phyloP scores from a whole-genome alignment of 345 rosid species.

The Brassica juncea region DNA sequence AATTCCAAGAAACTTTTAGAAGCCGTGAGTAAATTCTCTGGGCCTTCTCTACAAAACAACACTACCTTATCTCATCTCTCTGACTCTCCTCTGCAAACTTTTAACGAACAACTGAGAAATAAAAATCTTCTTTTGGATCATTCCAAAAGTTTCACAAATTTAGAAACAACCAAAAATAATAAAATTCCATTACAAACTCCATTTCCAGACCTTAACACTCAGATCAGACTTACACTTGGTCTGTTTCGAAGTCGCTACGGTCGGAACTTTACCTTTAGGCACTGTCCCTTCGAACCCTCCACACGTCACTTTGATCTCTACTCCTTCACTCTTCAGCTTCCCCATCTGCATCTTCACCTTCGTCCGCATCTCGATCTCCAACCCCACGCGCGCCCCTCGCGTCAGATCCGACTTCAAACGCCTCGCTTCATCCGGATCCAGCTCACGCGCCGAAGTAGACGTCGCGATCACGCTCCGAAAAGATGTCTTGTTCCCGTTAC shows the following conservation, averaged over 20 bases:
- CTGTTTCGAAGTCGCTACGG: slow-evolving; percentile 50
- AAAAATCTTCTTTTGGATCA: slow-evolving; percentile 35
- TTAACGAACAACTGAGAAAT: slow-evolving; percentile 33
- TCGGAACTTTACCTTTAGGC: slow-evolving; percentile 73
- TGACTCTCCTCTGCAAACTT: slow-evolving; percentile 28
- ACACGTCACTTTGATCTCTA: slow-evolving; percentile 75
- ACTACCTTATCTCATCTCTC: slow-evolving; percentile 28
- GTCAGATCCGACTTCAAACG: slow-evolving; percentile 73
- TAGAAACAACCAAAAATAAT: neutral
- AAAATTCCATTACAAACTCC: slow-evolving; percentile 40
- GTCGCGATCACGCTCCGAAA: slow-evolving; percentile 56
- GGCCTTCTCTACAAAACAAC: slow-evolving; percentile 25
- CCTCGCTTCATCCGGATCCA: slow-evolving; percentile 67
- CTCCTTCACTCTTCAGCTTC: slow-evolving; percentile 65
- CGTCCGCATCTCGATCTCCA: slow-evolving; percentile 65
- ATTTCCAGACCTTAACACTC: slow-evolving; percentile 88
- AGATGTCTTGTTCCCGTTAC: slow-evolving; percentile 60
- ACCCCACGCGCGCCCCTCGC: slow-evolving; percentile 46
- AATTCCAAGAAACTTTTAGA: neutral
- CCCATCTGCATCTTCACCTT: slow-evolving; percentile 62
- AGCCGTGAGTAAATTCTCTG: slow-evolving; percentile 23
- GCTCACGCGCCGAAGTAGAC: slow-evolving; percentile 53
- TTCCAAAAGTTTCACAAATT: slow-evolving; percentile 40
- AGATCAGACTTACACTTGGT: slow-evolving; percentile 83
- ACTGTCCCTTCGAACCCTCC: slow-evolving; percentile 59